Base-by-base conservation (phyloP, 192 early-diverging fungal species). In the Coemansia guatemalensis region DNA sequence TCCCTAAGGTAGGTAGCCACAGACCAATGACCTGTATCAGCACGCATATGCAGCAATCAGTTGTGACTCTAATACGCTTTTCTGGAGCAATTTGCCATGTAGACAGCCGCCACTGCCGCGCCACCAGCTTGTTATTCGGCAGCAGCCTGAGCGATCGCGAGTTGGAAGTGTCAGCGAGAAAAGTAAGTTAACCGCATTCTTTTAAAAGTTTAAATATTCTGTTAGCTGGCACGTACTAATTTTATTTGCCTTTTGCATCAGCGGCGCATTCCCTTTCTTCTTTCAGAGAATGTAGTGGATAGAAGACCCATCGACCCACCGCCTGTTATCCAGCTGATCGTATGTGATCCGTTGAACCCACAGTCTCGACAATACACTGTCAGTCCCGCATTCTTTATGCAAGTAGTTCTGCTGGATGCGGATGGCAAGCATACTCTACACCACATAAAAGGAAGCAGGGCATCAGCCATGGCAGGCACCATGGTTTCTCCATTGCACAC, bases 311-410 rank as follows among this genome's bases (percentile, higher is more conserved):
- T 83, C 21, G 78, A 83, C 35, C 82, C 82, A 8, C 77, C 78
- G 29, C 82, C 82, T 0, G 69, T 83, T 30, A 71, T 83, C 53
- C 82, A 83, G 65, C 71, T 83, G 21, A 14, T 73, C 3, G 62
- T 77, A 22, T 68, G 69, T 9, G 71, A 78, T 32, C 68, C 75
- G 7, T n/a, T 44, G 21, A 58, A 74, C 25, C 80, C 80, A 11
- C 53, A 52, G 22, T 55, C 61, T 5, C 58, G 58, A 48, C 30
- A 62, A 12, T 73, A 64, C 48, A 73, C 70, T 20, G 53, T 62
- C 49, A 95, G 90, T 64, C 93, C 95, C 1, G 90, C 93, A 61
- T 94, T 89, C 71, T 93, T 98, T 61, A 95, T 96, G 93, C 94
- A 96, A 54, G 93, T 89, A 4, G 88, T 90, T 1, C 72, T 98